Evolutionary conservation across 148 eudicot genomes (phyloP).

Genomic region (Vaccinium macrocarpon): DNA sequence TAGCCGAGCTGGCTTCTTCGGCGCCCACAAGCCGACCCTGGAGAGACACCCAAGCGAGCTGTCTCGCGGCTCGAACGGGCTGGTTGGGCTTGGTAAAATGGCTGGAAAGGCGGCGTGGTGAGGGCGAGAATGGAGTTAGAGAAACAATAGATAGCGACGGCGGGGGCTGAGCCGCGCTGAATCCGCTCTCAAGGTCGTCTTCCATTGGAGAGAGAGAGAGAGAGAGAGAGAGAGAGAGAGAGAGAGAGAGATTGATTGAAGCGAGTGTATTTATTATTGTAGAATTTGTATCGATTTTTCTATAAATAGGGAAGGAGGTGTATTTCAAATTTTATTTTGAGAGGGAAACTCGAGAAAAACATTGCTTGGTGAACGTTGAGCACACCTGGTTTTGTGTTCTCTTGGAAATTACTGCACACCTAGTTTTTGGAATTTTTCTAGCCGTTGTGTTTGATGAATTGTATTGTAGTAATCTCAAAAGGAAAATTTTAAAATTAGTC

Average conservation of each 20-base stretch:
- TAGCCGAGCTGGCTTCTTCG: constrained; percentile 68
- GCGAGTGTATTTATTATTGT: neutral
- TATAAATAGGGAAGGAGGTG: neutral
- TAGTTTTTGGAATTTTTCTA: too few species aligned
- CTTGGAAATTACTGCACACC: too few species aligned
- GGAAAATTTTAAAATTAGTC: too few species aligned
- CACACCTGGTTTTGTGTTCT: neutral
- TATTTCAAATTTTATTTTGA: constrained; percentile 14
- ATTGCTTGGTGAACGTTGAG: neutral
- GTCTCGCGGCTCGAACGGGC: constrained; percentile 37
- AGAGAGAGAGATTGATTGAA: constrained; percentile 26
- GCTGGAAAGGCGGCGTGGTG: constrained; percentile 68
- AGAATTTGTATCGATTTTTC: neutral
- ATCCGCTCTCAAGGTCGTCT: constrained; percentile 9
- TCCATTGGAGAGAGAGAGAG: constrained; percentile 16
- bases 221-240: neutral
- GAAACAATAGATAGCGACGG: neutral
- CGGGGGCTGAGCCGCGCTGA: neutral
- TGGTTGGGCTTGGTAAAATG: constrained; percentile 46
- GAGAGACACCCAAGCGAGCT: constrained; percentile 70
- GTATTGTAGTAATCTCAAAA: too few species aligned
- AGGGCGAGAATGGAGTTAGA: constrained; percentile 27
- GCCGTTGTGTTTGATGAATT: too few species aligned
- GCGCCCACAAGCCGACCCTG: constrained; percentile 79
- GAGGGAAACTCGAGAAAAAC: constrained; percentile 10